Evolutionary conservation across 139 green algal genomes (phyloP), one percentile per base, ranked within the genome.

Genomic region (Haematococcus lacustris): DNA sequence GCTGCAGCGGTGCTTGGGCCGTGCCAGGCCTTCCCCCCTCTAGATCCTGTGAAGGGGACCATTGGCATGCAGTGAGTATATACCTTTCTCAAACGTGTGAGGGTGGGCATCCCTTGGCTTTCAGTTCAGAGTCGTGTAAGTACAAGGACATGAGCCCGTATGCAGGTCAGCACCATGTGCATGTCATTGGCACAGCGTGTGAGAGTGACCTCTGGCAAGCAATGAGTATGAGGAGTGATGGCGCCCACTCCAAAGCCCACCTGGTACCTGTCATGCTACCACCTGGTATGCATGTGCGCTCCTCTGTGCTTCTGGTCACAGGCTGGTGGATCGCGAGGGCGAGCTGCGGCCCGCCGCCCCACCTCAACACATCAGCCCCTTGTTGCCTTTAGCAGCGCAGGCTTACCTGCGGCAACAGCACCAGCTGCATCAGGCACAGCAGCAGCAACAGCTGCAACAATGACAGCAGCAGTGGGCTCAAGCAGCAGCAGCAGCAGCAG

Each of bases 261-360:
- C 65, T 68, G 62, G 62, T 33, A 65, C 32, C 5, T n/a, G 30
- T 68, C 3, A 53, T 75, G 57, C 34, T 43, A 40, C 37, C n/a
- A 9, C 35, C 43, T 5, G 25, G 37, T 59, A 26, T 72, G 26
- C n/a, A 67, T 71, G 60, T 66, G 2, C n/a, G n/a, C n/a, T n/a
- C n/a, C n/a, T 32, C 35, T 33, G 17, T 0, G 23, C 59, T 43
- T 30, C 25, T 66, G 30, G 25, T 21, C 70, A 38, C 77, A 93
- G 88, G 74, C 91, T 93, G 71, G 80, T 97, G 21, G 92, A 97
- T 76, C 82, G 92, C n/a, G 63, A 74, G 1, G 92, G 88, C 0
- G 92, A 97, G 83, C 70, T 97, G 64, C 83, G 90, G 37, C 88
- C 90, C 1, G 85, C 91, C 5, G 37, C 76, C 39, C 83, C 82